phyloP scores from a whole-genome alignment of 169 alveolate species.

The Ichthyophthirius multifiliis region DNA sequence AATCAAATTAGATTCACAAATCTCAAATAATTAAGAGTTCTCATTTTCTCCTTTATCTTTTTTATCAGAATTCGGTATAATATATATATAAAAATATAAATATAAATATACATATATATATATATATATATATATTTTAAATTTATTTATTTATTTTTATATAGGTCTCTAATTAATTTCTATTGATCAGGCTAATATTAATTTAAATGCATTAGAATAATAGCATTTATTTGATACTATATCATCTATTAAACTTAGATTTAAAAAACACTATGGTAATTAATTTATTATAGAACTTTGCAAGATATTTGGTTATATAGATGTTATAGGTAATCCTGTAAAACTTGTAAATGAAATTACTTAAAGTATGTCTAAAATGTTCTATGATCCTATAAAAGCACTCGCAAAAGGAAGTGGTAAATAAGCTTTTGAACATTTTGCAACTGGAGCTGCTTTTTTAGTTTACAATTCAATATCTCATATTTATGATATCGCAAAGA shows the following conservation, averaged over 20 bases:
- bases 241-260: constrained; percentile 18
- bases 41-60: background rate
- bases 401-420: constrained; percentile 24
- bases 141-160: background rate
- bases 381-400: constrained; percentile 30
- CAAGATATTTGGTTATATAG: constrained; percentile 35
- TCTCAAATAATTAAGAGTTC: too few species aligned
- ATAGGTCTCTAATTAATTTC: constrained; percentile 28
- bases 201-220: constrained; percentile 25
- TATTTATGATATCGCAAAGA: constrained; percentile 26
- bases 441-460: constrained; percentile 31
- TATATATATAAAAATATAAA: too few species aligned
- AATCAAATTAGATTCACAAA: background rate
- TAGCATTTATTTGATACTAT: constrained; percentile 28
- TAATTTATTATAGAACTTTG: constrained; percentile 32
- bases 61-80: background rate
- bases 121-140: background rate
- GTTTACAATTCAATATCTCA: constrained; percentile 26
- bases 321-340: constrained; percentile 36
- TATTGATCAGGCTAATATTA: constrained; percentile 31
- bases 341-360: constrained; percentile 13
- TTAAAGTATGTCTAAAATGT: constrained; percentile 29
- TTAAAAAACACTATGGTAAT: constrained; percentile 28
- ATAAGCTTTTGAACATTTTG: constrained; percentile 26
- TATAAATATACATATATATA: too few species aligned